Evolutionary conservation across 2,329 filamentous ascomycete genomes (phyloP).

Genomic region (Setomelanomma holmii): DNA sequence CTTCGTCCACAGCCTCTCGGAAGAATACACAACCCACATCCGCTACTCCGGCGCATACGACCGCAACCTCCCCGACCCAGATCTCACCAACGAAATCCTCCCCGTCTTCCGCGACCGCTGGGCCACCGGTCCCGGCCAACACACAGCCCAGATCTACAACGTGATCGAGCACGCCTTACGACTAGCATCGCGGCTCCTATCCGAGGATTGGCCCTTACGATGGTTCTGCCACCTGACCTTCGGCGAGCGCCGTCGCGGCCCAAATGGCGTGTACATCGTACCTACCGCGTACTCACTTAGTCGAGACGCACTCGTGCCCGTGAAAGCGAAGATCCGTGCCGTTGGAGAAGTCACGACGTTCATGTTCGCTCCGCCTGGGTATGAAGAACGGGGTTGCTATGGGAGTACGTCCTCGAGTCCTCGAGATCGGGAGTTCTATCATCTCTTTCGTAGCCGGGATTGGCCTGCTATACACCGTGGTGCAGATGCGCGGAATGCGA

Average conservation of each 20-base stretch:
- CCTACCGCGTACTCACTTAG: neutral
- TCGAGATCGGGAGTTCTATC: no score
- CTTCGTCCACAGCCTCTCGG: no score
- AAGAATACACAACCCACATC: neutral
- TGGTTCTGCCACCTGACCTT: no score
- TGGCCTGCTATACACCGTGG: neutral
- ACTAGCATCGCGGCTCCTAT: neutral
- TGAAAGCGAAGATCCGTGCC: neutral
- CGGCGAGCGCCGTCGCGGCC: no score
- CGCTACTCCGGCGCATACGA: neutral
- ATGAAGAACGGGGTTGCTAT: neutral
- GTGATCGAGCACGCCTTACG: neutral
- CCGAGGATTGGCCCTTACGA: neutral
- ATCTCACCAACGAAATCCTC: neutral
- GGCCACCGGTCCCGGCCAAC: neutral
- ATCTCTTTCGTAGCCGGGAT: no score
- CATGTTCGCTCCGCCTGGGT: neutral
- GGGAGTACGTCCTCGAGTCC: no score
- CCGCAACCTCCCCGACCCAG: neutral
- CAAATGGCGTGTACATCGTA: neutral
- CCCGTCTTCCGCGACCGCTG: neutral
- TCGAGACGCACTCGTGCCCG: neutral
- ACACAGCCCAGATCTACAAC: neutral
- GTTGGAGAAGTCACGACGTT: neutral
- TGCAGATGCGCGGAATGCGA: no score